phyloP scores from a whole-genome alignment of 352 stramenopile species.

The Blastocystis sp. region DNA sequence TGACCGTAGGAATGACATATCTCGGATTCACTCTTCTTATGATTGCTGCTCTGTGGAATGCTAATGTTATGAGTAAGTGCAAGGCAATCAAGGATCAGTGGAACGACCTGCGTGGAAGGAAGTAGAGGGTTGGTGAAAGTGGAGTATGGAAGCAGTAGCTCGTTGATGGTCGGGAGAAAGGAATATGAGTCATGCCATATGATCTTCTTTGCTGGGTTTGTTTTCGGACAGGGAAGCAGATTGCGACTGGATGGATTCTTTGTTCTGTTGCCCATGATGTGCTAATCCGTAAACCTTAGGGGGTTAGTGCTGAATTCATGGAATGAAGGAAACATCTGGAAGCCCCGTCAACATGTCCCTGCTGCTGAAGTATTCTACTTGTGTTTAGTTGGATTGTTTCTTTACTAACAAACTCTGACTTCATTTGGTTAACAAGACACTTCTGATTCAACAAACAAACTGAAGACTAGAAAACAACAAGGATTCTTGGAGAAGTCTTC shows the following conservation, averaged over 20 bases:
- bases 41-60: slow-evolving; percentile 54
- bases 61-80: slow-evolving; percentile 60
- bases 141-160: background rate
- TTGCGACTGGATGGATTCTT: background rate
- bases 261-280: slow-evolving; percentile 43
- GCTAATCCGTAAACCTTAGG: slow-evolving; percentile 43
- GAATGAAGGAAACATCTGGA: background rate
- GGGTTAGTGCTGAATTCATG: slow-evolving; percentile 36
- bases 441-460: background rate
- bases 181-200: slow-evolving; percentile 14
- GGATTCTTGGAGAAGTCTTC: slow-evolving; percentile 30
- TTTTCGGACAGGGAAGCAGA: background rate
- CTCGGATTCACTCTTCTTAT: slow-evolving; percentile 54
- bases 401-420: too few species aligned
- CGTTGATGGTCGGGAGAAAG: background rate
- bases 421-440: background rate
- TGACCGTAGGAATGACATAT: slow-evolving; percentile 55
- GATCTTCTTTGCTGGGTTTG: background rate
- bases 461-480: slow-evolving; percentile 39
- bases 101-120: slow-evolving; percentile 8
- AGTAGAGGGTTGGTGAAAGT: background rate
- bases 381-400: background rate
- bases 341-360: background rate
- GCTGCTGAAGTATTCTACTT: background rate
- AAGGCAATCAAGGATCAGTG: slow-evolving; percentile 32